Evolutionary conservation across 2,329 filamentous ascomycete species (phyloP).

Genomic region (Hymenoscyphus repandus): DNA sequence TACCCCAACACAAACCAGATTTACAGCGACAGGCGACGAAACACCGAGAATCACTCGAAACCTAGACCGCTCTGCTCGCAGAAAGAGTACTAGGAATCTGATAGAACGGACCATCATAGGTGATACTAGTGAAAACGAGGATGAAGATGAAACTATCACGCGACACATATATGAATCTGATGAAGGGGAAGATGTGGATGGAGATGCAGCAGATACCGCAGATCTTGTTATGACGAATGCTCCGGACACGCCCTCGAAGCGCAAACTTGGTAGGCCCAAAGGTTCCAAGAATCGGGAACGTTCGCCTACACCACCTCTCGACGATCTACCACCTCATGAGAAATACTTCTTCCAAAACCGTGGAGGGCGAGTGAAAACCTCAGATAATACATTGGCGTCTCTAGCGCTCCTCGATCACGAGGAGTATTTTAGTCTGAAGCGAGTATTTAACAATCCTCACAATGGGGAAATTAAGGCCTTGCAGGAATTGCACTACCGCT

Average conservation of each 20-base stretch:
- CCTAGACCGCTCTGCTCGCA: slow-evolving; percentile 78
- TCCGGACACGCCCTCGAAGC: slow-evolving; percentile 47
- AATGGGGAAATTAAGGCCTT: slow-evolving; percentile 64
- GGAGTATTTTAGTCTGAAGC: slow-evolving; percentile 74
- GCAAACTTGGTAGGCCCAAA: slow-evolving; percentile 40
- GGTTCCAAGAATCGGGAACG: slow-evolving; percentile 45
- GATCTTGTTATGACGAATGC: slow-evolving; percentile 28
- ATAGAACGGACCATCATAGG: slow-evolving; percentile 66
- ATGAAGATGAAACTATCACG: slow-evolving; percentile 62
- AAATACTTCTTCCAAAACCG: slow-evolving; percentile 92
- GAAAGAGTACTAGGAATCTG: slow-evolving; percentile 74
- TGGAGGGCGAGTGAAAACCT: slow-evolving; percentile 75
- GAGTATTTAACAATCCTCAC: slow-evolving; percentile 61
- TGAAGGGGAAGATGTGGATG: slow-evolving; percentile 35
- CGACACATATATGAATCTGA: slow-evolving; percentile 61
- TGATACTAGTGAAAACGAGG: slow-evolving; percentile 64
- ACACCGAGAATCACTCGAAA: slow-evolving; percentile 28
- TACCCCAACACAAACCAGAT: slow-evolving; percentile 25
- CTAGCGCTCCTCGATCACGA: slow-evolving; percentile 80
- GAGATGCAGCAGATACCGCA: slow-evolving; percentile 15
- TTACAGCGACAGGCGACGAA: slow-evolving; percentile 11
- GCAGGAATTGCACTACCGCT: slow-evolving; percentile 68
- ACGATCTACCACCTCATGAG: slow-evolving; percentile 80
- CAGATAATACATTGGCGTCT: slow-evolving; percentile 74
- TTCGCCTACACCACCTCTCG: slow-evolving; percentile 62